A percentile compares a stretch with the other conserved stretches of the same genome.
phyloP scores from a whole-genome alignment of 129 eudicot genomes.

The Smallanthus sonchifolius region DNA sequence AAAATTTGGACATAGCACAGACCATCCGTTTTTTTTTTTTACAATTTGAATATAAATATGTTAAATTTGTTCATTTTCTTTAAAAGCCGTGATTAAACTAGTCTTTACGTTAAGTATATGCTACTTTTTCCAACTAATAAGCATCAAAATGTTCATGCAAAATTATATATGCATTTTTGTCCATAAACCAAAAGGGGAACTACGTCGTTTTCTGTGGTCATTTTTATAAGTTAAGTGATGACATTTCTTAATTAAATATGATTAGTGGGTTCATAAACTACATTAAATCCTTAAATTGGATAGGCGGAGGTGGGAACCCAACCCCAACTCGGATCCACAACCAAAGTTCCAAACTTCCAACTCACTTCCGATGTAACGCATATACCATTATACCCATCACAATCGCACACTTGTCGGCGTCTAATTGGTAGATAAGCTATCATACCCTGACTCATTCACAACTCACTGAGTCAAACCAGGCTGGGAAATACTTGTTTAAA shows the following conservation, averaged over 20 bases:
- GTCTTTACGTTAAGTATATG: neutral
- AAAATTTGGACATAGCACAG: too few species aligned
- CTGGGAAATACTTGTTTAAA: constrained; percentile 13
- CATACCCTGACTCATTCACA: constrained; percentile 12
- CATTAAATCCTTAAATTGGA: constrained; percentile 21
- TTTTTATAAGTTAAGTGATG: neutral
- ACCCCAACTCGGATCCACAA: constrained; percentile 19
- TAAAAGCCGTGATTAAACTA: neutral
- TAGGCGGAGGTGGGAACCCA: constrained; percentile 21
- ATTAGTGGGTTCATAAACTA: constrained; percentile 29
- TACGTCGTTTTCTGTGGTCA: constrained; percentile 27
- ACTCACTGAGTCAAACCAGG: constrained; percentile 24
- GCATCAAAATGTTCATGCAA: neutral
- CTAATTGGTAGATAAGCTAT: neutral
- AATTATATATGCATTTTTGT: neutral
- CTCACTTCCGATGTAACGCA: constrained; percentile 18
- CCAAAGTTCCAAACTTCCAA: constrained; percentile 28
- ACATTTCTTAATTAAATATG: constrained; percentile 28
- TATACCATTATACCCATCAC: neutral
- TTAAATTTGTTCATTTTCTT: too few species aligned
- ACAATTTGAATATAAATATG: too few species aligned
- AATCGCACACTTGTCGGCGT: constrained; percentile 23
- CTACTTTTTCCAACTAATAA: neutral
- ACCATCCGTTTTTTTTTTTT: too few species aligned
- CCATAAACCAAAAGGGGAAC: neutral